Evolutionary conservation across 768 basidiomycete genomes (phyloP).

Genomic region (Suillus hirtellus): DNA sequence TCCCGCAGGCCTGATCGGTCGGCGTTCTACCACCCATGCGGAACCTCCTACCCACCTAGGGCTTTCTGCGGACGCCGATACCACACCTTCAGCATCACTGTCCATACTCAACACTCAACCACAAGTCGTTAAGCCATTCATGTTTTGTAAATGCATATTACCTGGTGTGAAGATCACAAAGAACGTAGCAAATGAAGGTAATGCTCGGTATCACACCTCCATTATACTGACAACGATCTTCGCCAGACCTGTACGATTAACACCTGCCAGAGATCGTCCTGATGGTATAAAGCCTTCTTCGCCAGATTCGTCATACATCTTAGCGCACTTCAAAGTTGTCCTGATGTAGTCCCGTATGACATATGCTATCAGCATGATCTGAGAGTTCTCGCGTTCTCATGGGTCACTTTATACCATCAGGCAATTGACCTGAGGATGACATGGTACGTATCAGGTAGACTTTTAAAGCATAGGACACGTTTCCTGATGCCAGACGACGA

Average conservation of each 20-base stretch:
- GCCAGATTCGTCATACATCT: neutral
- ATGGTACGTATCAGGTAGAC: neutral
- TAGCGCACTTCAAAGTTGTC: neutral
- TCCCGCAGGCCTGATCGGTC: neutral
- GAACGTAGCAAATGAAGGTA: constrained; percentile 19
- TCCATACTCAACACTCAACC: neutral
- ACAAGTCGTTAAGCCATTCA: neutral
- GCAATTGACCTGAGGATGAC: too few relatives aligned
- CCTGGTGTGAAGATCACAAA: constrained; percentile 35
- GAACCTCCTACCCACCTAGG: neutral
- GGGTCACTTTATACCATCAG: neutral
- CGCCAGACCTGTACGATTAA: neutral
- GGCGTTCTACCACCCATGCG: neutral
- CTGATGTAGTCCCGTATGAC: neutral
- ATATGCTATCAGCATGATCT: too few relatives aligned
- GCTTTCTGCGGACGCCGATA: neutral
- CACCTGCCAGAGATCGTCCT: neutral
- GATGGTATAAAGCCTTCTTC: neutral
- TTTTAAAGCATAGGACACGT: neutral
- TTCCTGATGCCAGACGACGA: neutral
- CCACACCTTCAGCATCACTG: neutral
- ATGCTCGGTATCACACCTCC: neutral
- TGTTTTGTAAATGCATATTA: constrained; percentile 22
- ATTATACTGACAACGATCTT: constrained; percentile 2
- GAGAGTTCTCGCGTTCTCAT: constrained; percentile 1